Conservation (phyloP, 2,329 filamentous ascomycete genomes). For the Verticillium dahliae region DNA sequence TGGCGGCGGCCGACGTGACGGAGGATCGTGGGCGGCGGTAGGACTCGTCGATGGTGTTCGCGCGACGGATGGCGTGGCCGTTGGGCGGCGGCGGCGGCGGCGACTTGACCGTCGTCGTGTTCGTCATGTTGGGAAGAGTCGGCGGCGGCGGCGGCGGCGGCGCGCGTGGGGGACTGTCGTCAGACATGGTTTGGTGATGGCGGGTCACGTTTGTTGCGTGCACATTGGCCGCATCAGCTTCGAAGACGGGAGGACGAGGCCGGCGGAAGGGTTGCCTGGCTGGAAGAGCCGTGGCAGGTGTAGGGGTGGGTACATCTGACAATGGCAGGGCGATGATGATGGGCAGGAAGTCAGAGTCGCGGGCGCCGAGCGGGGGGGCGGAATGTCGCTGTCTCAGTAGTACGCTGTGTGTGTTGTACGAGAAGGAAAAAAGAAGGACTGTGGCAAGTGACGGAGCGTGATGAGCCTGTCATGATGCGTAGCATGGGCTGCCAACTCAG, state of each 20-base stretch:
- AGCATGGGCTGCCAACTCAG: neutral
- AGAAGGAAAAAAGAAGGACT: neutral
- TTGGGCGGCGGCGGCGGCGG: conserved; percentile 12
- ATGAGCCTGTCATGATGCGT: neutral
- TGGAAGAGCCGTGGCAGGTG: neutral
- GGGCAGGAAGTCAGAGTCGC: neutral
- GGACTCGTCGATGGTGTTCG: conserved; percentile 31
- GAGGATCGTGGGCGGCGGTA: conserved; percentile 15
- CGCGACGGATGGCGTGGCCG: conserved; percentile 32
- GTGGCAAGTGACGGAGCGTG: neutral
- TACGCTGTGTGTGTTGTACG: neutral
- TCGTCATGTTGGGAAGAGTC: too few species aligned
- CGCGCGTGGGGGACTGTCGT: neutral
- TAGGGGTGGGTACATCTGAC: neutral
- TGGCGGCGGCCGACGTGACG: neutral
- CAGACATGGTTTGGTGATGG: neutral
- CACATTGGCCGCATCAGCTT: neutral
- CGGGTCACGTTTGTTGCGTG: neutral
- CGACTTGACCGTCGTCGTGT: neutral
- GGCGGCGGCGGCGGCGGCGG: neutral
- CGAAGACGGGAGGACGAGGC: neutral
- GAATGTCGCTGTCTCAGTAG: neutral
- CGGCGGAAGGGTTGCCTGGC: neutral
- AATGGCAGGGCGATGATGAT: neutral
- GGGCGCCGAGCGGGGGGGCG: neutral